Evolutionary conservation across 1,284 basidiomycete species (phyloP).

Genomic region (Pterulicium gracile): DNA sequence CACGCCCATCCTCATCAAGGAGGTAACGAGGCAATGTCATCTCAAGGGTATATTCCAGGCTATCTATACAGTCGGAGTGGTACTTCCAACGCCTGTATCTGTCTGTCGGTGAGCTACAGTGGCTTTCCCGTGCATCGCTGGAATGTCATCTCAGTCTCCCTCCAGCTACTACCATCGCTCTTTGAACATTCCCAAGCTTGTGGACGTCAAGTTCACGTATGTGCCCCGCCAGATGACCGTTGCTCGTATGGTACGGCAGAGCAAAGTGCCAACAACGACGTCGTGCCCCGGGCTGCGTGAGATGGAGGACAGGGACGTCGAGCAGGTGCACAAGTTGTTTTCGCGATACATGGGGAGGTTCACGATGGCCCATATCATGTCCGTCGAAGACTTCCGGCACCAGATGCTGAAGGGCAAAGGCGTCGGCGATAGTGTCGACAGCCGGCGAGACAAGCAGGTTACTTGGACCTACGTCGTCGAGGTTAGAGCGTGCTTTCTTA

Average conservation of each 20-base stretch:
- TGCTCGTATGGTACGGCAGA: conserved; percentile 72
- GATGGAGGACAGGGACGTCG: conserved; percentile 77
- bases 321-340: conserved; percentile 67
- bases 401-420: conserved; percentile 85
- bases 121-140: not conserved
- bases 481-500: conserved; percentile 33
- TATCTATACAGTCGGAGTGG: conserved; percentile 90
- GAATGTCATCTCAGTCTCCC: not conserved
- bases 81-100: conserved; percentile 85
- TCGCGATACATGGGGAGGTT: conserved; percentile 79
- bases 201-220: conserved; percentile 87
- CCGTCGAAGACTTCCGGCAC: conserved; percentile 76
- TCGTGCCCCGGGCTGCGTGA: conserved; percentile 66
- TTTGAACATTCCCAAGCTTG: conserved; percentile 86
- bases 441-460: conserved; percentile 69
- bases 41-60: conserved; percentile 92
- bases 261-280: conserved; percentile 53
- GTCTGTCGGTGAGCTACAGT: conserved; percentile 54
- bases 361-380: conserved; percentile 74
- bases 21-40: conserved; percentile 91
- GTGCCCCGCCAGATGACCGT: conserved; percentile 79
- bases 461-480: conserved; percentile 97
- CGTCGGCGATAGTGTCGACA: conserved; percentile 37
- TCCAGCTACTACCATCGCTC: conserved; percentile 92
- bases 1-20: conserved; percentile 95